Percentiles rank a stretch among this genome's conserved stretches.
These are phyloP conservation scores for Amoebophrya sp. DNA, from an alignment of 169 alveolate genomes.

Conservation along the genomic window DNA sequence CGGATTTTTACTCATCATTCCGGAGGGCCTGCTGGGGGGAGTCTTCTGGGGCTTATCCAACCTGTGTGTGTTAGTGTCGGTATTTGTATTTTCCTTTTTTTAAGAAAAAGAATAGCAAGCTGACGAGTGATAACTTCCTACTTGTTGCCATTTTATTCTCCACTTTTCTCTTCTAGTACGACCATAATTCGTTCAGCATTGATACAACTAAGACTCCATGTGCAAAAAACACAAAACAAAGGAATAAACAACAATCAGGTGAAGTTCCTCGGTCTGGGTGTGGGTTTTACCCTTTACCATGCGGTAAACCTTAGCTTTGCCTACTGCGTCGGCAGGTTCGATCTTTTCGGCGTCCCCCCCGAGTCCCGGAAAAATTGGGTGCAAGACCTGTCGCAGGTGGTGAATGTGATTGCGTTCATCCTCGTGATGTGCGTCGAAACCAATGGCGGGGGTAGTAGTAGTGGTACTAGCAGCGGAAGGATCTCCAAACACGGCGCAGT, in stretches of 20 bases:
- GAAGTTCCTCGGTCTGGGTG: not conserved
- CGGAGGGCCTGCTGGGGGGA: not conserved
- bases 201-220: too few species aligned
- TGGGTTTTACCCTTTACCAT: not conserved
- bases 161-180: too few species aligned
- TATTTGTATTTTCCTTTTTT: too few species aligned
- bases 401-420: not conserved
- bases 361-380: not conserved
- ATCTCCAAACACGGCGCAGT: too few species aligned
- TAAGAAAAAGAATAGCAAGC: too few species aligned
- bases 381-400: not conserved
- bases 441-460: not conserved
- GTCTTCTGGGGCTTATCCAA: not conserved
- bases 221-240: too few species aligned
- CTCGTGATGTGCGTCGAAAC: not conserved
- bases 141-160: too few species aligned
- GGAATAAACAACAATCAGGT: too few species aligned
- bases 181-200: too few species aligned
- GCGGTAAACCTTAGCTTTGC: not conserved
- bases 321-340: not conserved
- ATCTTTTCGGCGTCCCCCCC: not conserved
- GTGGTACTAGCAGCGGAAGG: not conserved
- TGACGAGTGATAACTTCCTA: too few species aligned
- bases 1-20: too few species aligned
- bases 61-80: not conserved